Percentiles rank a stretch among this genome's conserved stretches.
These are phyloP conservation scores for Leptographium galeiforme DNA, from an alignment of 2,329 filamentous ascomycete species.

Conservation along the genomic window DNA sequence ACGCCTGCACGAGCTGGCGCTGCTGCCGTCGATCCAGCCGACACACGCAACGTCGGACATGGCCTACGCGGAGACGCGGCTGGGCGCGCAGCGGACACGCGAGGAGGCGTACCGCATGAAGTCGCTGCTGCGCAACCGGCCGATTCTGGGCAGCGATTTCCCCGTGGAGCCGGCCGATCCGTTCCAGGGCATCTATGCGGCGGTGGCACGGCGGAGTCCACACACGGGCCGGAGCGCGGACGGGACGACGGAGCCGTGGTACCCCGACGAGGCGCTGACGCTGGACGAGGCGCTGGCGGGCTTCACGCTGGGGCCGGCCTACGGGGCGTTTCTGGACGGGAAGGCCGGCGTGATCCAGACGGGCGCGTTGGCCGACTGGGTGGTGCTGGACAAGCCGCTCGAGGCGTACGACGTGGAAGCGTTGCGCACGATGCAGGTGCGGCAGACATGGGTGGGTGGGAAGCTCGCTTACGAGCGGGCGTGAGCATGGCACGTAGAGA, in stretches of 20 bases:
- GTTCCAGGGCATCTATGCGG: constrained; percentile 57
- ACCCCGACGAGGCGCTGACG: constrained; percentile 43
- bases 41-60: constrained; percentile 62
- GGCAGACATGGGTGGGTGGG: constrained; percentile 57
- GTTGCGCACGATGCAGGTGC: constrained; percentile 40
- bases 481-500: not conserved
- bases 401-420: constrained; percentile 33
- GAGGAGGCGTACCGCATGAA: constrained; percentile 53
- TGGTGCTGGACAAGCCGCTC: constrained; percentile 50
- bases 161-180: constrained; percentile 57
- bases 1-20: constrained; percentile 42
- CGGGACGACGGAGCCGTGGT: constrained; percentile 40
- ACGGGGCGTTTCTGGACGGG: constrained; percentile 45
- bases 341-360: constrained; percentile 43
- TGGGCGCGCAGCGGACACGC: constrained; percentile 40
- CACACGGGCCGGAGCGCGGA: constrained; percentile 36
- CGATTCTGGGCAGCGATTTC: constrained; percentile 54
- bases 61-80: constrained; percentile 47
- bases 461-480: constrained; percentile 30
- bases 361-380: constrained; percentile 56
- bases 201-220: constrained; percentile 47
- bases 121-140: constrained; percentile 30
- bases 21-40: constrained; percentile 57
- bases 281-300: constrained; percentile 46
- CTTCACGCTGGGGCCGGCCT: constrained; percentile 46